Conservation (phyloP, 2,329 filamentous ascomycete species). For the Rhynchosporium secalis region DNA sequence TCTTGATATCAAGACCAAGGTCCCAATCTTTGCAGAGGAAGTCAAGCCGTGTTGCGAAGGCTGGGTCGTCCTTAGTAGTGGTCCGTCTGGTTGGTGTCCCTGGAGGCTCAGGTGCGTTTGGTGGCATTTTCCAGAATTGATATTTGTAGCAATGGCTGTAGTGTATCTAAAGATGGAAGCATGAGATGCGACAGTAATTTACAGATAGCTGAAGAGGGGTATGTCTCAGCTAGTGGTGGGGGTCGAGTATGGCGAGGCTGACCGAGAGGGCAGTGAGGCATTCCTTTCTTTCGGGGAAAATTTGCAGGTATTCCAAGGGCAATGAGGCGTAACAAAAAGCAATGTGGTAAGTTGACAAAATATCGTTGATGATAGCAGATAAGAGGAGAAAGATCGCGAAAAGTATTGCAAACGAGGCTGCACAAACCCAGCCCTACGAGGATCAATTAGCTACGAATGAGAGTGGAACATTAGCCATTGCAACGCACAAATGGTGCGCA, state of each 20-base stretch:
- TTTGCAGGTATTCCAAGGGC: not conserved
- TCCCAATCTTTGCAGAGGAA: constrained; percentile 9
- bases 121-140: not conserved
- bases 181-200: not conserved
- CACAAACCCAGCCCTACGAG: not conserved
- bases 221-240: constrained; percentile 5
- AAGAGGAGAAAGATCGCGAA: too few species aligned
- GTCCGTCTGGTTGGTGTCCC: constrained; percentile 1
- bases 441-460: not conserved
- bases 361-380: not conserved
- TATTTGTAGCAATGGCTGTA: not conserved
- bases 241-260: constrained; percentile 1
- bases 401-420: not conserved
- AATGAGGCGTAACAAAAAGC: not conserved
- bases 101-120: constrained; percentile 8
- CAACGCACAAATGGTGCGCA: not conserved
- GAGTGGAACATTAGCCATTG: not conserved
- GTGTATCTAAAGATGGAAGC: not conserved
- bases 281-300: not conserved
- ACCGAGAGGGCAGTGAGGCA: not conserved
- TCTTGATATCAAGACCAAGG: constrained; percentile 5
- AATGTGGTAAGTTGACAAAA: not conserved
- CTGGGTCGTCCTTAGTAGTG: not conserved
- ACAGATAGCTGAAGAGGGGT: not conserved
- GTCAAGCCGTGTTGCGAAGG: constrained; percentile 1